These are phyloP conservation scores for Aphanoascus verrucosus DNA, from an alignment of 2,329 filamentous ascomycete species.

Conservation along the genomic window DNA sequence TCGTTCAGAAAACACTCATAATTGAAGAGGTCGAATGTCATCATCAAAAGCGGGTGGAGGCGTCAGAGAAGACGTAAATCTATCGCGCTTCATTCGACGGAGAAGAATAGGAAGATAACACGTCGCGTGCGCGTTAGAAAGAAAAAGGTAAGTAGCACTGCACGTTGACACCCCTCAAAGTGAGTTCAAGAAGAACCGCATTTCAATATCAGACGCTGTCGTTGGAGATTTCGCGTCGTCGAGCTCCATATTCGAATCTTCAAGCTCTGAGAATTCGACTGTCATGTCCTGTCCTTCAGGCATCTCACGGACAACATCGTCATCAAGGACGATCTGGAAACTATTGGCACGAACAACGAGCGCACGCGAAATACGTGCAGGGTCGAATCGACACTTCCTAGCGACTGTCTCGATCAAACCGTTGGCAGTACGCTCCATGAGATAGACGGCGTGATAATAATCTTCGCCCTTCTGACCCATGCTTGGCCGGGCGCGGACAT, in stretches of 20 bases:
- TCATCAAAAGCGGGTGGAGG: too few relatives aligned
- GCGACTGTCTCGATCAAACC: constrained; percentile 66
- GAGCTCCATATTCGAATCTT: constrained; percentile 18
- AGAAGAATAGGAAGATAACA: neutral
- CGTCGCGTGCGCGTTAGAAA: too few relatives aligned
- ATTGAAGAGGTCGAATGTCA: too few relatives aligned
- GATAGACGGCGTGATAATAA: constrained; percentile 75
- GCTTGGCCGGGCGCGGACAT: constrained; percentile 52
- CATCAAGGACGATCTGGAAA: constrained; percentile 75
- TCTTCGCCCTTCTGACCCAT: constrained; percentile 42
- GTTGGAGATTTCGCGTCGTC: constrained; percentile 11
- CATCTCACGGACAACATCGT: constrained; percentile 74
- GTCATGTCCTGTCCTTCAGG: constrained; percentile 86
- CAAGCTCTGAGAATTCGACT: constrained; percentile 57
- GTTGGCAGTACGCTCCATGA: constrained; percentile 62
- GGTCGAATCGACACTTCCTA: constrained; percentile 69
- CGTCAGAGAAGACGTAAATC: too few relatives aligned
- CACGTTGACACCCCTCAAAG: neutral
- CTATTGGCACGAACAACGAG: constrained; percentile 61
- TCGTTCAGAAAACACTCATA: neutral
- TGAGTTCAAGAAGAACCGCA: constrained; percentile 14
- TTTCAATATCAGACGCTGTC: constrained; percentile 11
- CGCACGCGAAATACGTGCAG: constrained; percentile 57
- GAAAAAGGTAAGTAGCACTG: too few relatives aligned
- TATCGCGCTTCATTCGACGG: too few relatives aligned